These are phyloP conservation scores for Penicillium maclennaniae DNA, from an alignment of 495 filamentous ascomycete species.

Conservation along the genomic window DNA sequence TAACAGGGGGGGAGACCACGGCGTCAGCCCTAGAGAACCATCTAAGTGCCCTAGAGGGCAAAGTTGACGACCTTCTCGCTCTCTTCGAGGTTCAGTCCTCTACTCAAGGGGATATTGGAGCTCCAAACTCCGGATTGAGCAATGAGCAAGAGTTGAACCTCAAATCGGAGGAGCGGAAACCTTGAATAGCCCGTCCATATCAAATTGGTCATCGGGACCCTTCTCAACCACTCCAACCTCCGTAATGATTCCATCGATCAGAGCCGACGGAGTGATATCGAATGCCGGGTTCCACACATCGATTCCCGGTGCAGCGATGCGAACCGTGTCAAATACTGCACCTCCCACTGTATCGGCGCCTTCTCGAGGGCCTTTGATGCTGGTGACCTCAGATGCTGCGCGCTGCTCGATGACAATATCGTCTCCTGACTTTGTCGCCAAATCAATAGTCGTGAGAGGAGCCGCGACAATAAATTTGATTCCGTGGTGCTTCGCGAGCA, in stretches of 20 bases:
- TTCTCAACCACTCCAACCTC: conserved; percentile 87
- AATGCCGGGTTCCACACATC: conserved; percentile 95
- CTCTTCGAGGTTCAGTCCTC: conserved; percentile 31
- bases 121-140: not conserved
- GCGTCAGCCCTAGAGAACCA: conserved; percentile 54
- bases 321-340: conserved; percentile 63
- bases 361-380: conserved; percentile 69
- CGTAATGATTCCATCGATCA: conserved; percentile 93
- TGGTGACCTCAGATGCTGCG: conserved; percentile 70
- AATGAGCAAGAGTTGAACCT: conserved; percentile 10
- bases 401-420: conserved; percentile 89
- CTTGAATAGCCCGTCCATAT: conserved; percentile 57
- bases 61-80: conserved; percentile 56
- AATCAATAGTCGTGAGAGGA: conserved; percentile 89
- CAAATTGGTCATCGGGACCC: conserved; percentile 66
- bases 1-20: conserved; percentile 53
- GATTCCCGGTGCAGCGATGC: conserved; percentile 77
- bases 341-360: conserved; percentile 40
- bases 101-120: not conserved
- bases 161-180: conserved; percentile 11
- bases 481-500: conserved; percentile 78
- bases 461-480: conserved; percentile 95
- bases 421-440: conserved; percentile 67
- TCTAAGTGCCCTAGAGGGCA: conserved; percentile 49
- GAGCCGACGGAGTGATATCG: conserved; percentile 79